These are phyloP conservation scores for Gossypium bickii DNA, from an alignment of 345 rosid species.

Conservation along the genomic window DNA sequence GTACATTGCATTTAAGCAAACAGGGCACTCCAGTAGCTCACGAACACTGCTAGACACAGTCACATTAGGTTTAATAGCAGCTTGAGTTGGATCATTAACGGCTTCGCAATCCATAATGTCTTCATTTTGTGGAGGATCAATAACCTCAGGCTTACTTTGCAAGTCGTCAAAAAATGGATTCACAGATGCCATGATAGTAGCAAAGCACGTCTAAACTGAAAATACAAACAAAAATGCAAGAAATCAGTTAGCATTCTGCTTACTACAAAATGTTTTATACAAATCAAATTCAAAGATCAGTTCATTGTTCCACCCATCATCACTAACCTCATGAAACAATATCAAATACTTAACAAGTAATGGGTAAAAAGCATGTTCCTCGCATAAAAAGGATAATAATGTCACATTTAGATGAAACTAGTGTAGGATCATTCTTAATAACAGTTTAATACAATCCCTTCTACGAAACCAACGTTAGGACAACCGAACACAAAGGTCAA, in stretches of 20 bases:
- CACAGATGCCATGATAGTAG: slow-evolving; percentile 49
- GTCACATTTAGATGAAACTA: not conserved
- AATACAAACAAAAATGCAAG: not conserved
- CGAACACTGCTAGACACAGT: slow-evolving; percentile 69
- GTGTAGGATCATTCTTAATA: not conserved
- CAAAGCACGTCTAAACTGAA: slow-evolving; percentile 13
- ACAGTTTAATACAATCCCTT: not conserved
- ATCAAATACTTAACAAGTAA: not conserved
- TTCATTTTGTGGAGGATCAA: slow-evolving; percentile 60
- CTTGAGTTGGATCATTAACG: slow-evolving; percentile 50
- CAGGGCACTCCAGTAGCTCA: slow-evolving; percentile 78
- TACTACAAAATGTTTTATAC: not conserved
- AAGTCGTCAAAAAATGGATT: slow-evolving; percentile 52
- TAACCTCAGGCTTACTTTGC: slow-evolving; percentile 58
- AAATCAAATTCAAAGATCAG: not conserved
- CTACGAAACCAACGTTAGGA: not conserved
- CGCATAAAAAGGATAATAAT: not conserved
- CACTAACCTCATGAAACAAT: not conserved
- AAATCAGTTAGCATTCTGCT: not conserved
- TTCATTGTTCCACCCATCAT: not conserved
- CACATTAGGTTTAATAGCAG: slow-evolving; percentile 47
- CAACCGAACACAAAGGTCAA: not conserved
- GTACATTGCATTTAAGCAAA: slow-evolving; percentile 83
- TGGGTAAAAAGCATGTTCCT: not conserved
- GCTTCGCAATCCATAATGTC: slow-evolving; percentile 48